These are phyloP conservation scores for Endothia cerciana DNA, from an alignment of 2,329 filamentous ascomycete species.

Conservation along the genomic window DNA sequence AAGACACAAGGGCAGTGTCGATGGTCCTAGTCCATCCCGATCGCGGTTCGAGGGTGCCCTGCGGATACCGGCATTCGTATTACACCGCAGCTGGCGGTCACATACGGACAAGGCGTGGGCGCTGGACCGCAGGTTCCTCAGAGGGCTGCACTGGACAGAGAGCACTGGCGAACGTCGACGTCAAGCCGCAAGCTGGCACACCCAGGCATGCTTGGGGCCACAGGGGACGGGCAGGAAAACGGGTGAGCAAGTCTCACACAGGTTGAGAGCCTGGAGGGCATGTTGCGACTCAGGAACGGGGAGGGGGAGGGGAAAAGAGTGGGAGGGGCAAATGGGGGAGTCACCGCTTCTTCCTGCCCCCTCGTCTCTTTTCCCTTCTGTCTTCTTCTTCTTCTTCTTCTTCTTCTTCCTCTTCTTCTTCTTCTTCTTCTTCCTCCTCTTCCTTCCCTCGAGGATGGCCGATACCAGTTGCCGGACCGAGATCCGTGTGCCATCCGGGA, in stretches of 20 bases:
- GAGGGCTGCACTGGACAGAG: too few species aligned
- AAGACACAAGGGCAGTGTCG: background rate
- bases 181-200: too few species aligned
- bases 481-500: background rate
- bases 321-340: background rate
- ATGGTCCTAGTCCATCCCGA: background rate
- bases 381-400: background rate
- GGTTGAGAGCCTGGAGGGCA: background rate
- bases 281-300: background rate
- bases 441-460: background rate
- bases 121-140: background rate
- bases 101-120: background rate
- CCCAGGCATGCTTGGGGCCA: too few species aligned
- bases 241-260: background rate
- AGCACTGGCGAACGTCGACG: background rate
- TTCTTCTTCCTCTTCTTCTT: background rate
- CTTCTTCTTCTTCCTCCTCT: background rate
- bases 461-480: constrained; percentile 13
- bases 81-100: background rate
- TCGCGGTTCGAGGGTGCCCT: background rate
- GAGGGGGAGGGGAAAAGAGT: background rate
- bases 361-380: background rate
- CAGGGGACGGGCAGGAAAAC: background rate
- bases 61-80: background rate
- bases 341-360: background rate